Evolutionary conservation across 1,284 basidiomycete genomes (phyloP).

Genomic region (Moesziomyces sp.): DNA sequence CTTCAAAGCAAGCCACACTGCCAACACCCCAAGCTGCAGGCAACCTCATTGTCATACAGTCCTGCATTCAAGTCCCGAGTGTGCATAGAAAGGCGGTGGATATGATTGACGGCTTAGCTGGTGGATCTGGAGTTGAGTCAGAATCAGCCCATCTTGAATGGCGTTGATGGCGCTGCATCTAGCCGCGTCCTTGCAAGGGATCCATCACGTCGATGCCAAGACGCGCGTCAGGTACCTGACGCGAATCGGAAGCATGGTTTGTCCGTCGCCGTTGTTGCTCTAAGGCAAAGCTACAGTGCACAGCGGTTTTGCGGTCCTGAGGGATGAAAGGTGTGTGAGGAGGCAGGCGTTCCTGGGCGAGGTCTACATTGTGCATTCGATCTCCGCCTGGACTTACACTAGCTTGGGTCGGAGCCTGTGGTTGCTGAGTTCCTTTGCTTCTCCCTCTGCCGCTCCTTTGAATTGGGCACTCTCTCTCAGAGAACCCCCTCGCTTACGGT

Average conservation of each 20-base stretch:
- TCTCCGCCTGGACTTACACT: not conserved
- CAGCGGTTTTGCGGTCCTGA: no score
- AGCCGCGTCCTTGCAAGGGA: no score
- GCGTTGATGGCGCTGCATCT: no score
- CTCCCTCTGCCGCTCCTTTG: not conserved
- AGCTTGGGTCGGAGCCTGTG: not conserved
- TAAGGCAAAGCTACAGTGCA: not conserved
- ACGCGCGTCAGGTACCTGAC: not conserved
- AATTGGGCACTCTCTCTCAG: not conserved
- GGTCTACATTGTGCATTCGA: not conserved
- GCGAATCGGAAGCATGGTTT: not conserved
- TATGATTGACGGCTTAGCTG: not conserved
- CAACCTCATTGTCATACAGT: no score
- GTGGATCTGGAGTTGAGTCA: not conserved
- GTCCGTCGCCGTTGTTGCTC: not conserved
- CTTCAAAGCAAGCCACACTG: no score
- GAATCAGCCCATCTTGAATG: conserved; percentile 6
- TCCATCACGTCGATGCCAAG: not conserved
- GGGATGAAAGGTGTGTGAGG: no score
- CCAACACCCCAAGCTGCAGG: no score
- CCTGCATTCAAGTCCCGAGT: no score
- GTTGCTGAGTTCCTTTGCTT: not conserved
- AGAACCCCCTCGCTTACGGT: conserved; percentile 7
- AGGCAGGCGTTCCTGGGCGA: no score
- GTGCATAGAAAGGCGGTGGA: not conserved